Conservation (phyloP, 768 basidiomycete genomes). For the Lentinus tigrinus region DNA sequence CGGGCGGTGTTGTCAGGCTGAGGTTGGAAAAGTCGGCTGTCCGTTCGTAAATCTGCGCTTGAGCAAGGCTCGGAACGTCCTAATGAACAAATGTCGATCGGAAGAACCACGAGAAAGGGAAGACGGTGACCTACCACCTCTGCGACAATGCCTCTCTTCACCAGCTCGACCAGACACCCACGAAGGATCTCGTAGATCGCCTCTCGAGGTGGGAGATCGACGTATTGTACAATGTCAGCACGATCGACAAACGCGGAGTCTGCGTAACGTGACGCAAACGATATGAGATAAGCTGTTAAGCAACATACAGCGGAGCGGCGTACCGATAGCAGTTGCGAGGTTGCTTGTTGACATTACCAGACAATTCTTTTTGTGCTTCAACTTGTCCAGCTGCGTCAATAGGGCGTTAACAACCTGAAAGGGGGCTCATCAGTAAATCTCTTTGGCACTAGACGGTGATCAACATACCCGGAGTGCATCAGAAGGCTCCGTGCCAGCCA, state of each 20-base stretch:
- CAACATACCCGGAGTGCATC: conserved; percentile 81
- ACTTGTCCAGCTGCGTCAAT: conserved; percentile 93
- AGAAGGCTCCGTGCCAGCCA: conserved; percentile 93
- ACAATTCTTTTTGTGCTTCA: conserved; percentile 91
- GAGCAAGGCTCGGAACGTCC: conserved; percentile 61
- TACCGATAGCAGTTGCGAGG: conserved; percentile 91
- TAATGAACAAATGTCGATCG: conserved; percentile 24
- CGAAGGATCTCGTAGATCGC: conserved; percentile 93
- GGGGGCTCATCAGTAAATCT: not conserved
- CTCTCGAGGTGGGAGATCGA: conserved; percentile 87
- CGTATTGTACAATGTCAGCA: conserved; percentile 94
- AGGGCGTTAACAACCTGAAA: conserved; percentile 93
- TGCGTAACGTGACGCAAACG: conserved; percentile 32
- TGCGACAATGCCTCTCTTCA: conserved; percentile 67
- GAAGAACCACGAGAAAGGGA: not conserved
- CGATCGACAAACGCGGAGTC: conserved; percentile 96
- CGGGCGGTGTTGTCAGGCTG: not conserved
- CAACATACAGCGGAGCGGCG: conserved; percentile 10
- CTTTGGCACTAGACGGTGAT: not conserved
- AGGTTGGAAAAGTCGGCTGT: conserved; percentile 20
- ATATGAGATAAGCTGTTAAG: not conserved
- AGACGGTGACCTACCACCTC: conserved; percentile 47
- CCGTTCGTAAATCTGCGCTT: conserved; percentile 56
- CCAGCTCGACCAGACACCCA: conserved; percentile 78
- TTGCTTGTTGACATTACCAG: conserved; percentile 97